Conservation (phyloP, 1,284 basidiomycete species). For the Ustilago xerochloae region DNA sequence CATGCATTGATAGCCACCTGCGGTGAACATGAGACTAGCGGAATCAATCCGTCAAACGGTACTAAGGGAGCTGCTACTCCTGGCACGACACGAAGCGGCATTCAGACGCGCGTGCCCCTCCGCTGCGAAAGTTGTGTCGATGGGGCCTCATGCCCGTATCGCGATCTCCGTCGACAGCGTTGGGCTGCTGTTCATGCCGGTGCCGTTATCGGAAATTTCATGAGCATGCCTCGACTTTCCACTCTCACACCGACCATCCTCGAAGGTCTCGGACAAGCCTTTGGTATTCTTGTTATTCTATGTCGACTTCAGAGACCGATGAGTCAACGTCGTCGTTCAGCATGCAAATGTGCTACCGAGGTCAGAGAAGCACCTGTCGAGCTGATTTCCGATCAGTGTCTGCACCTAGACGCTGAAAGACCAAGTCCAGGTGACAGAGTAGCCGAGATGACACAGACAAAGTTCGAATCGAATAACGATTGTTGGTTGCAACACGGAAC, state of each 20-base stretch:
- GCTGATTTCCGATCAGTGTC: conserved; percentile 37
- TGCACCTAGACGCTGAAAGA: conserved; percentile 36
- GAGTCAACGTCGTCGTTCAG: conserved; percentile 8
- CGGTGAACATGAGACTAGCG: conserved; percentile 19
- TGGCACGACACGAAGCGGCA: not conserved
- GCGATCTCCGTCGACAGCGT: conserved; percentile 26
- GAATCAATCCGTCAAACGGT: not conserved
- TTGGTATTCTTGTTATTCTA: conserved; percentile 40
- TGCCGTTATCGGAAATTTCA: conserved; percentile 44
- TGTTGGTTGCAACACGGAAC: conserved; percentile 47
- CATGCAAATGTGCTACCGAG: conserved; percentile 18
- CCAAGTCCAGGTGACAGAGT: conserved; percentile 4
- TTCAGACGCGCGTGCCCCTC: conserved; percentile 21
- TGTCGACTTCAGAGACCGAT: conserved; percentile 20
- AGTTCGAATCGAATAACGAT: conserved; percentile 20
- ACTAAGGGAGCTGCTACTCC: not conserved
- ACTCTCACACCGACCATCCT: conserved; percentile 37
- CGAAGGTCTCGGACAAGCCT: conserved; percentile 41
- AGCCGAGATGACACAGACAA: not conserved
- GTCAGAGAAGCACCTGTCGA: conserved; percentile 28
- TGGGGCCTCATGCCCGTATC: conserved; percentile 22
- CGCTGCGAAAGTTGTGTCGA: conserved; percentile 40
- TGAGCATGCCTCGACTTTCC: conserved; percentile 41
- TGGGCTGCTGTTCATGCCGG: conserved; percentile 45
- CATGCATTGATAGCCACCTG: conserved; percentile 34